Percentiles rank a stretch among this genome's conserved stretches.
These are phyloP conservation scores for Leersia perrieri DNA, from an alignment of 176 grass and related monocot genomes.

Conservation along the genomic window DNA sequence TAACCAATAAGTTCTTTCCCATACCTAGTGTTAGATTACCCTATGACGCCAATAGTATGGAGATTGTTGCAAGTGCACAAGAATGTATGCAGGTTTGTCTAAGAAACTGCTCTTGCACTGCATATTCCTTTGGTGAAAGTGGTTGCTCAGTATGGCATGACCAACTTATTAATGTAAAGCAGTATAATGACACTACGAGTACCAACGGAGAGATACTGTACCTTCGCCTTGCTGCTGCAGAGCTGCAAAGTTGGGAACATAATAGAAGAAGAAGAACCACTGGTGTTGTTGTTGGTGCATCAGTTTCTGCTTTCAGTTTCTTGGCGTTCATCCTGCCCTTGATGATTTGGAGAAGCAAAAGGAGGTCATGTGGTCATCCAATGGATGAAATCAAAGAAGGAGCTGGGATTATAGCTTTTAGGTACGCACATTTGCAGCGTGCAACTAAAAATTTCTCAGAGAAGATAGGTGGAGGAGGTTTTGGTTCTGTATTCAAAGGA, in stretches of 20 bases:
- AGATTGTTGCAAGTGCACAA: not conserved
- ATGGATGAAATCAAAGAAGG: not conserved
- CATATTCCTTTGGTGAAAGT: slow-evolving; percentile 23
- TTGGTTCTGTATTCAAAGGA: not conserved
- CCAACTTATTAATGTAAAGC: not conserved
- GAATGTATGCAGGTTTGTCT: slow-evolving; percentile 34
- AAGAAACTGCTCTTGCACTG: slow-evolving; percentile 31
- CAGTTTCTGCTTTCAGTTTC: not conserved
- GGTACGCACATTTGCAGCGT: not conserved
- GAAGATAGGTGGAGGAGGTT: not conserved
- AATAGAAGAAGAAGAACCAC: not conserved
- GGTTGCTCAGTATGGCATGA: slow-evolving; percentile 35
- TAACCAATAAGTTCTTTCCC: slow-evolving; percentile 26
- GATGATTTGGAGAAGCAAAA: slow-evolving; percentile 17
- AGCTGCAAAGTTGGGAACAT: slow-evolving; percentile 23
- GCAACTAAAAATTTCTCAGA: not conserved
- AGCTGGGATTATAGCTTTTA: not conserved
- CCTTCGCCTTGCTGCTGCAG: slow-evolving; percentile 39
- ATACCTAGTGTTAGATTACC: slow-evolving; percentile 23
- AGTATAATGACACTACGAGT: not conserved
- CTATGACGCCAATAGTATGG: not conserved
- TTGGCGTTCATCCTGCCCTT: not conserved
- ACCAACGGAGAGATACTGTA: slow-evolving; percentile 30
- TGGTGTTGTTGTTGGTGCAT: not conserved
- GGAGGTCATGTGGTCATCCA: not conserved